phyloP scores from a whole-genome alignment of 257 asterid species.

The Parsonsia alboflavescens region DNA sequence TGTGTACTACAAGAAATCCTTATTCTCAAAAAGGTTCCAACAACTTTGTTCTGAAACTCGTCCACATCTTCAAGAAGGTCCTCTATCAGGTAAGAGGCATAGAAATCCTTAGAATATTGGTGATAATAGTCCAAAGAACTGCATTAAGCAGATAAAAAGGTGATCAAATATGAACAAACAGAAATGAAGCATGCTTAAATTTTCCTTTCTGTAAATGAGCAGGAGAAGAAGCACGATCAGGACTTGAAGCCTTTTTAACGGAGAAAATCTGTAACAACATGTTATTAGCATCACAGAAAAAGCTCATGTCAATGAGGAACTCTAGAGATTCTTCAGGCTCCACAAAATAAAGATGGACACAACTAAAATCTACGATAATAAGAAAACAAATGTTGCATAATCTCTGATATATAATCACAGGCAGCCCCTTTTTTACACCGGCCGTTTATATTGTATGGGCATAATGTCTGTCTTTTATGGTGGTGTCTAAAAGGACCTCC shows the following conservation, averaged over 20 bases:
- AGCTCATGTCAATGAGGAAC: background rate
- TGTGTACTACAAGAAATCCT: conserved; percentile 78
- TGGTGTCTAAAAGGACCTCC: conserved; percentile 23
- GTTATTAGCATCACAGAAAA: background rate
- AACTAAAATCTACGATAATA: background rate
- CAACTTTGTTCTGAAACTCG: conserved; percentile 61
- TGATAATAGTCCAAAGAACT: background rate
- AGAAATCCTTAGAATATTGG: background rate
- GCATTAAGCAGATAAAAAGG: background rate
- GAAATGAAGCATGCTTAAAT: background rate
- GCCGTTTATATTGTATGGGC: conserved; percentile 62
- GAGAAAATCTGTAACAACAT: background rate
- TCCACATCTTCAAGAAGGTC: conserved; percentile 87
- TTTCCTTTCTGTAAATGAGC: background rate
- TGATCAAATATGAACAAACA: background rate
- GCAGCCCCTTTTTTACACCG: conserved; percentile 68
- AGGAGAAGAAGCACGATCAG: background rate
- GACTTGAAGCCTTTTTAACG: background rate
- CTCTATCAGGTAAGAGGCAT: conserved; percentile 54
- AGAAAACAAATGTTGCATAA: background rate
- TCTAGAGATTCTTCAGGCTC: background rate
- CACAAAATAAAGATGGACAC: background rate
- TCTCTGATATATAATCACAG: conserved; percentile 46
- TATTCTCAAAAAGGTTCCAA: conserved; percentile 91
- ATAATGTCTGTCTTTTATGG: conserved; percentile 30